Base-by-base conservation (phyloP, 345 rosid species). In the Salix exigua region DNA sequence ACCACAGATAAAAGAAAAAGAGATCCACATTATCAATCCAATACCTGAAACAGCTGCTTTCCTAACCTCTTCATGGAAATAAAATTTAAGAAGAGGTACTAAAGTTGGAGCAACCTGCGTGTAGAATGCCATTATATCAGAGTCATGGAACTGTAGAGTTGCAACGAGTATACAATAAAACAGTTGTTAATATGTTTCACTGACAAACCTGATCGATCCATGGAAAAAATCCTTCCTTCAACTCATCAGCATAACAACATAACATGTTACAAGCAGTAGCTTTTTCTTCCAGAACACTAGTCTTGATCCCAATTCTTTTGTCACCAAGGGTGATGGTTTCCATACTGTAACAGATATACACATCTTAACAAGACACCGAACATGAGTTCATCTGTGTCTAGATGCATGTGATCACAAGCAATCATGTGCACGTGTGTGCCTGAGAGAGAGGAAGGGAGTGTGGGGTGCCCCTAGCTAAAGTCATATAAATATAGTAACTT, bases 31-130 rank as follows among this genome's bases (percentile, higher is more conserved):
- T 30, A 73, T 42, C 72, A 31, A 53, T 25, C 66, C 75, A n/a
- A 58, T 87, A 96, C 99, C 99, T 89, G 99, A 96, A 82, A 96
- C 98, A 77, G 99, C 99, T 70, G 99, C 99, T 88, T 93, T 96
- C 88, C 99, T 96, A 70, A 96, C 99, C 84, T 96, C 99, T 76
- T 96, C 99, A 40, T 96, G 99, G 86, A 96, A 96, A 86, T 96
- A 96, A 85, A 96, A 96, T 83, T 96, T 96, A 73, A 96, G 91
- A 71, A 96, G 91, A 35, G 99, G 99, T 79, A 96, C 99, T 71
- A 96, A 73, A 38, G 92, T 96, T 58, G 94, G 97, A 66, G 98
- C 98, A 82, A 96, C 99, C 99, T 96, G 83, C 23, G 78, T 16
- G 50, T 13, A 81, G 66, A 79, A 42, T 35, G 58, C 67, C 76